phyloP scores from a whole-genome alignment of 345 rosid species.

The Brassica nigra region DNA sequence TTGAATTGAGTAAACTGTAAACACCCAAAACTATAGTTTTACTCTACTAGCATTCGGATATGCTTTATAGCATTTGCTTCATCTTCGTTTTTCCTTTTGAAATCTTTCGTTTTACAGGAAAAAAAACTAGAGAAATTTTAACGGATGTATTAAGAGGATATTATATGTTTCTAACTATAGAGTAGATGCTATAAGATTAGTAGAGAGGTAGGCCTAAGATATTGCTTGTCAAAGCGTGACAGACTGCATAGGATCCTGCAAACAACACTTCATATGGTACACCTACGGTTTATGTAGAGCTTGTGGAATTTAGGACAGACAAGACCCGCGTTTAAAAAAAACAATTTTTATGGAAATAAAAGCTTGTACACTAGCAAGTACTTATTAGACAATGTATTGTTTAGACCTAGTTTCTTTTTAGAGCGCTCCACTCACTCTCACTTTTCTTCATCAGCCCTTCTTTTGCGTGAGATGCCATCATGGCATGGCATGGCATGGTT shows the following conservation, averaged over 20 bases:
- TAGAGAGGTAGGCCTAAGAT: conserved; percentile 13
- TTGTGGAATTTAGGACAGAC: conserved; percentile 38
- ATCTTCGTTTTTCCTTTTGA: not conserved
- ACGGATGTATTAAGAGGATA: not conserved
- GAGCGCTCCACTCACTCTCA: conserved; percentile 17
- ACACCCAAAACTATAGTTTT: not conserved
- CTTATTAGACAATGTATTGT: conserved; percentile 19
- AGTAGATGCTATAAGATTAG: conserved; percentile 18
- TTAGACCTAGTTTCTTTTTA: conserved; percentile 22
- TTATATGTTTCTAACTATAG: not conserved
- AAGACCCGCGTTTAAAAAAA: conserved; percentile 2
- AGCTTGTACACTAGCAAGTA: not conserved
- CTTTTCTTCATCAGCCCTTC: conserved; percentile 26
- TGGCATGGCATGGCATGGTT: conserved; percentile 59
- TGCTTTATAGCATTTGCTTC: not conserved
- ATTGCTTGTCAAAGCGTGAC: conserved; percentile 27
- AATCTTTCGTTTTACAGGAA: not conserved
- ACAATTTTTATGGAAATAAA: not conserved
- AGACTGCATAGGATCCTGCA: conserved; percentile 36
- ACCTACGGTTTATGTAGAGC: conserved; percentile 8
- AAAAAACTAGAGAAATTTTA: not conserved
- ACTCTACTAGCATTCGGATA: not conserved
- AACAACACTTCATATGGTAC: conserved; percentile 25
- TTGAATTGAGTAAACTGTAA: not conserved
- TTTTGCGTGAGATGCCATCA: conserved; percentile 46